Evolutionary conservation across 2,329 filamentous ascomycete genomes (phyloP).

Genomic region (Colletotrichum destructivum): DNA sequence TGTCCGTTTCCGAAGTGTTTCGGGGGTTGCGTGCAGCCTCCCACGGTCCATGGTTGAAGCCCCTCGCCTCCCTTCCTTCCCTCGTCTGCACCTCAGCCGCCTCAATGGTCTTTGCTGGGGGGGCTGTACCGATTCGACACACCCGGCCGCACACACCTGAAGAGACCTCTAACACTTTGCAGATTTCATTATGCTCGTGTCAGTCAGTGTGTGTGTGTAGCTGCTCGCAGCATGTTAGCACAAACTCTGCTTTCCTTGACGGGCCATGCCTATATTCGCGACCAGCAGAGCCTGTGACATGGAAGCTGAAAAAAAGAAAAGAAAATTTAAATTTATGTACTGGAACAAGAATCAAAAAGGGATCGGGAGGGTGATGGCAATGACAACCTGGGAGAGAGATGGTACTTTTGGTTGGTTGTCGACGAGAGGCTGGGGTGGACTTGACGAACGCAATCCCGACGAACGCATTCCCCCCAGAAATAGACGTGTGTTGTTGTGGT

Average conservation of each 20-base stretch:
- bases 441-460: too few species aligned
- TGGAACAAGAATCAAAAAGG: too few species aligned
- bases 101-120: background rate
- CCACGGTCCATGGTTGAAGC: background rate
- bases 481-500: background rate
- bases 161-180: too few species aligned
- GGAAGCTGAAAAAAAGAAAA: too few species aligned
- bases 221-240: background rate
- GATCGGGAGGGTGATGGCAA: too few species aligned
- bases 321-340: too few species aligned
- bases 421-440: too few species aligned
- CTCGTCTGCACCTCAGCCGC: background rate
- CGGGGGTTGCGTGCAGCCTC: constrained; percentile 9
- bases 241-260: background rate
- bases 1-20: constrained; percentile 41
- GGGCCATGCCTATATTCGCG: background rate
- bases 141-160: background rate
- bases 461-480: background rate
- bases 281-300: background rate
- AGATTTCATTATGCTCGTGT: too few species aligned
- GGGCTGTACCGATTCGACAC: background rate
- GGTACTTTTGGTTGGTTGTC: too few species aligned
- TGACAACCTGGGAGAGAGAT: too few species aligned
- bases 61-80: background rate
- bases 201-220: background rate